phyloP scores from a whole-genome alignment of 2,329 filamentous ascomycete genomes.

The Talaromyces pinophilus region DNA sequence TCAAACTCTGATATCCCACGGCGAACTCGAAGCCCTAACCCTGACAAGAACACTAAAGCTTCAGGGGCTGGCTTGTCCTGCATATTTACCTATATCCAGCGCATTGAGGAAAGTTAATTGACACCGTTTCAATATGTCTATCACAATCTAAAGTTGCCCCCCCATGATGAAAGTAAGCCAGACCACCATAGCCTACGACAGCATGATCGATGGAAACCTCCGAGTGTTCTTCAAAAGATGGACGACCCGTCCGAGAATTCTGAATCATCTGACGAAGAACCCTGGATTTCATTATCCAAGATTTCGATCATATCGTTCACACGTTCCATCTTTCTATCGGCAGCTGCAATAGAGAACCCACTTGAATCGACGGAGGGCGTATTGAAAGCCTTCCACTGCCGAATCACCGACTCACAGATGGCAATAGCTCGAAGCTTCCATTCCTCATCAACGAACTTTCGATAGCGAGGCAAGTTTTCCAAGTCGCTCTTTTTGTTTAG shows the following conservation, averaged over 20 bases:
- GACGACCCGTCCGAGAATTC: not conserved
- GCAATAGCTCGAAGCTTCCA: not conserved
- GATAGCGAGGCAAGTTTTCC: not conserved
- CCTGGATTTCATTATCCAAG: not conserved
- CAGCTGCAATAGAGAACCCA: not conserved
- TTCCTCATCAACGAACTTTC: not conserved
- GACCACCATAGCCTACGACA: not conserved
- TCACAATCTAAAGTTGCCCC: not conserved
- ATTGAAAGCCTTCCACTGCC: not conserved
- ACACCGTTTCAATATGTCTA: not conserved
- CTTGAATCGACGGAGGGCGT: not conserved
- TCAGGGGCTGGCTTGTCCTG: not conserved
- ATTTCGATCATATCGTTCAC: not conserved
- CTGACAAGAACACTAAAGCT: not conserved
- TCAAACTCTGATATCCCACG: not conserved
- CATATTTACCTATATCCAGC: not conserved
- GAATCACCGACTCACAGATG: not conserved
- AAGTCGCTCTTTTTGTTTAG: slow-evolving; percentile 4
- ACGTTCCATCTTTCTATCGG: not conserved
- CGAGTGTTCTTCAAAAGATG: not conserved
- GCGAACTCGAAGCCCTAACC: not conserved
- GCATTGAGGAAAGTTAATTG: not conserved
- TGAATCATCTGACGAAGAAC: not conserved
- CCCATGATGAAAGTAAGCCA: not conserved
- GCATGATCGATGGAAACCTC: not conserved